Base-by-base conservation (phyloP, 176 grass and related monocot species). In the Luzula sylvatica region DNA sequence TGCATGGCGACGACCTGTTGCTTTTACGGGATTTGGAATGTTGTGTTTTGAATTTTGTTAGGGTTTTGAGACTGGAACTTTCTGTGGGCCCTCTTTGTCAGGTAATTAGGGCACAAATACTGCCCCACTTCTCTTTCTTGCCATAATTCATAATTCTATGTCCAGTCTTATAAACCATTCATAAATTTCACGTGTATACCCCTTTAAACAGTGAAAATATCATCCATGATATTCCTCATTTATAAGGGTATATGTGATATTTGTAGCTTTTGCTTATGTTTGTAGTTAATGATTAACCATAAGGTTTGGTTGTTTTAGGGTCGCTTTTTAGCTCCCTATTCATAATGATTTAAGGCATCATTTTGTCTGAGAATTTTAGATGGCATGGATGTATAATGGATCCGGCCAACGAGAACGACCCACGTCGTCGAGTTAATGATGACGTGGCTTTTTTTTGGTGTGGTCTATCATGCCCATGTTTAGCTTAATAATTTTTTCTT, bases 1-100 rank as follows among this genome's bases (percentile, higher is more conserved):
- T 40, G 42, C 15, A 63, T 63, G 59, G 23, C 41, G 59, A 64
- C 59, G 59, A 64, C 42, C n/a, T 35, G 59, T 48, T 48, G 58
- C 58, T 47, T 63, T 63, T 30, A 46, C 46, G 58, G 58, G 26
- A 15, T 48, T 63, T 63, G 58, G 23, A 63, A 23, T 63, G 40
- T 63, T 48, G 58, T 63, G 58, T 12, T 63, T 41, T 29, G 55
- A 41, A 2, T 20, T 49, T 64, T 46, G 9, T 64, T 47, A 11
- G 23, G 41, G 15, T 4, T 46, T 60, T 19, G 42, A 62, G 41
- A 64, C 16, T 7, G 45, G 58, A 62, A 64, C 59, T 26, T 46
- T 64, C 59, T n/a, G 13, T 64, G 41, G 59, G 43, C 7, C 59
- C 43, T 9, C 15, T 8, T 21, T 48, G 59, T 42, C 15, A 64